A percentile compares a stretch with the other conserved stretches of the same genome.
Evolutionary conservation across 441 rosid species (phyloP).

Genomic region (Rhodomyrtus psidioides): DNA sequence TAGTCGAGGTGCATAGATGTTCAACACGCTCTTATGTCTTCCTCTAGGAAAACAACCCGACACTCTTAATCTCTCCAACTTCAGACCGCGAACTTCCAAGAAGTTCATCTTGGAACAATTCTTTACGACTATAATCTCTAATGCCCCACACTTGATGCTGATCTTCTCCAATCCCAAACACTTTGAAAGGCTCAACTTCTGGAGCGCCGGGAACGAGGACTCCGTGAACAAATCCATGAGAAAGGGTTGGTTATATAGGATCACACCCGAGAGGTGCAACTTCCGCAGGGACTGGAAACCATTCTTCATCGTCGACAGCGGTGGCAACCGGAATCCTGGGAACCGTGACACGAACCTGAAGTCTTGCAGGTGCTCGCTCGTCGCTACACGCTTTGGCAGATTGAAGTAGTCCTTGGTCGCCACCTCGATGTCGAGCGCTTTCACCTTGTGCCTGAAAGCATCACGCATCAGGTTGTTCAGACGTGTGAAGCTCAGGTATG

Average conservation of each 20-base stretch:
- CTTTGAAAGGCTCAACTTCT: conserved; percentile 37
- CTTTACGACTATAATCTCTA: conserved; percentile 42
- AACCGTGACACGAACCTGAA: conserved; percentile 45
- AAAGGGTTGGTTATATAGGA: conserved; percentile 32
- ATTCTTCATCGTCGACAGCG: conserved; percentile 30
- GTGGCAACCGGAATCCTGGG: conserved; percentile 69
- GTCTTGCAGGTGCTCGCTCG: conserved; percentile 39
- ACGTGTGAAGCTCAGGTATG: conserved; percentile 44
- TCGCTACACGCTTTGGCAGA: conserved; percentile 56
- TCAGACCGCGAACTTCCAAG: conserved; percentile 40
- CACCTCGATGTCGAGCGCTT: conserved; percentile 69
- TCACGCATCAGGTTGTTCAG: conserved; percentile 62
- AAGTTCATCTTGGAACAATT: conserved; percentile 42
- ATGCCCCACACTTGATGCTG: conserved; percentile 39
- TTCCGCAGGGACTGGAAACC: conserved; percentile 56
- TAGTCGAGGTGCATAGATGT: conserved; percentile 38
- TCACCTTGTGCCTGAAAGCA: conserved; percentile 57
- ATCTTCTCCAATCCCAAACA: conserved; percentile 51
- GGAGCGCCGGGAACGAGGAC: conserved; percentile 50
- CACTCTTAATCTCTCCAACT: conserved; percentile 41
- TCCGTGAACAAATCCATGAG: conserved; percentile 55
- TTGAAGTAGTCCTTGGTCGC: conserved; percentile 70
- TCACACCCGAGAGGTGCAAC: conserved; percentile 47
- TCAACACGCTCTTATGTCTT: conserved; percentile 31
- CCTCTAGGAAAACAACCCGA: conserved; percentile 41